Evolutionary conservation across 148 eudicot genomes (phyloP).

Genomic region (Oxyria digyna): DNA sequence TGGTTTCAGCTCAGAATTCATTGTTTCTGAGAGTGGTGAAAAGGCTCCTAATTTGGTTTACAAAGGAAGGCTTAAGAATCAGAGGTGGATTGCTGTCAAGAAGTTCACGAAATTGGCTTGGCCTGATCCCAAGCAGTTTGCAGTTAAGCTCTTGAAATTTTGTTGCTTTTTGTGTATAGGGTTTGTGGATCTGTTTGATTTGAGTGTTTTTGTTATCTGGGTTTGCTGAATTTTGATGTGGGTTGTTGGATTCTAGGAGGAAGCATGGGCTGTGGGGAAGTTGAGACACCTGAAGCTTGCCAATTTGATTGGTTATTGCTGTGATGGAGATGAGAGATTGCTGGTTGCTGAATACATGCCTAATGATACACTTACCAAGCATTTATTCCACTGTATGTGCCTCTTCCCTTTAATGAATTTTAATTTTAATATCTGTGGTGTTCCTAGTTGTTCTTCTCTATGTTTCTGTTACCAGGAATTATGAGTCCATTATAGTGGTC

Average conservation of each 20-base stretch:
- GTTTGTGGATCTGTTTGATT: background rate
- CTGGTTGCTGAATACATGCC: constrained; percentile 19
- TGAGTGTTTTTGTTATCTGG: constrained; percentile 6
- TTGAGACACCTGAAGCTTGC: constrained; percentile 15
- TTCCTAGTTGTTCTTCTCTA: background rate
- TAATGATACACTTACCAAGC: constrained; percentile 15
- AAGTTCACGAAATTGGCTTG: constrained; percentile 68
- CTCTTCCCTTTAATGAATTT: background rate
- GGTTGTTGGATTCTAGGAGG: constrained; percentile 9
- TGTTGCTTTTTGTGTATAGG: background rate
- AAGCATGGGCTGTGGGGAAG: constrained; percentile 14
- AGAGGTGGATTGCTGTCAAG: constrained; percentile 78
- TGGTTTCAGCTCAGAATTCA: constrained; percentile 45
- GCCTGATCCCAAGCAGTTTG: constrained; percentile 84
- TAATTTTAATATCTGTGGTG: background rate
- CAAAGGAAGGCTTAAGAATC: constrained; percentile 47
- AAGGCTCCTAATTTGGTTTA: constrained; percentile 70
- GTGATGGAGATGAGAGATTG: constrained; percentile 18
- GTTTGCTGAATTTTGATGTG: constrained; percentile 6
- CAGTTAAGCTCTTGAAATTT: constrained; percentile 22
- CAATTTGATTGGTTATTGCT: constrained; percentile 18
- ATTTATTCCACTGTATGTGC: constrained; percentile 14
- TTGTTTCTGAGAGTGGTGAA: constrained; percentile 74
- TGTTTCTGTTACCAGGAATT: background rate
- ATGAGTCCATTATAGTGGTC: constrained; percentile 6